Evolutionary conservation across 2,329 filamentous ascomycete genomes (phyloP).

Genomic region (Trichoderma koningiopsis): DNA sequence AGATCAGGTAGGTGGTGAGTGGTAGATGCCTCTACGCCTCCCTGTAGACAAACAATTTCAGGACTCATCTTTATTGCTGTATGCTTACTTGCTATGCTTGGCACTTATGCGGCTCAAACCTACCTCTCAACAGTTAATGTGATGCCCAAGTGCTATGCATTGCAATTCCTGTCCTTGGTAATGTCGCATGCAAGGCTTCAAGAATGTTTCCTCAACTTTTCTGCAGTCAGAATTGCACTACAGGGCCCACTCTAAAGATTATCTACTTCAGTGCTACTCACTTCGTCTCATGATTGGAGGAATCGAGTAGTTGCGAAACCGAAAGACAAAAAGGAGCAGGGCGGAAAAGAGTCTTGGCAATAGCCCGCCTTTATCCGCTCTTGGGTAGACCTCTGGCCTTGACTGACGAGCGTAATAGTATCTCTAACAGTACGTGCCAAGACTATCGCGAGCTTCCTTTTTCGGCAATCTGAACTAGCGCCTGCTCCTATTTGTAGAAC

Average conservation of each 20-base stretch:
- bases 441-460: slow-evolving; percentile 16
- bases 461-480: background rate
- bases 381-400: background rate
- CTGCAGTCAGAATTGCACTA: background rate
- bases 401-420: background rate
- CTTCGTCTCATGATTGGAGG: slow-evolving; percentile 10
- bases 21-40: too few relatives aligned
- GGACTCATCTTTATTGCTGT: background rate
- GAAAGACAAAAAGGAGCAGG: background rate
- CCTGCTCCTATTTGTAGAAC: background rate
- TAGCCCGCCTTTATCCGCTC: background rate
- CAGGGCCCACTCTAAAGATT: background rate
- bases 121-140: background rate
- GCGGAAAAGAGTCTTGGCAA: background rate
- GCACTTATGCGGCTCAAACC: background rate
- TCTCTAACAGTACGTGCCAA: slow-evolving; percentile 14
- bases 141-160: background rate
- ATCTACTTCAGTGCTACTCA: background rate
- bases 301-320: slow-evolving; percentile 12
- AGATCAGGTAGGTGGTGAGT: too few relatives aligned
- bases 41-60: background rate
- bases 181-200: background rate
- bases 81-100: background rate
- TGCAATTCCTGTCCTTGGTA: background rate
- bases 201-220: background rate